Conservation (phyloP, 805 yeast species). For the Zygosaccharomyces kombuchaensis region DNA sequence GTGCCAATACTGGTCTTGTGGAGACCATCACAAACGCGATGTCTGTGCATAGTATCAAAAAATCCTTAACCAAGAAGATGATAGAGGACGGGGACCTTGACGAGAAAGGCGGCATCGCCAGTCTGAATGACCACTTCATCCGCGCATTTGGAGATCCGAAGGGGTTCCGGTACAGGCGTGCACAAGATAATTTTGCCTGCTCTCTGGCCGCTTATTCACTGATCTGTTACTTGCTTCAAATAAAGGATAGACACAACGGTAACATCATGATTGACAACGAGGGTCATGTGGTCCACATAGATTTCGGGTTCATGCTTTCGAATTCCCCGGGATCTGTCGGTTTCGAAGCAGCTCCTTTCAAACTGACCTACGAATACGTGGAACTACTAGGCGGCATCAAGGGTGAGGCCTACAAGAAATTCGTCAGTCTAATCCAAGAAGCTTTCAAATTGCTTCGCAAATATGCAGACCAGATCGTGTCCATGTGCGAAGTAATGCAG, state of each 20-base stretch:
- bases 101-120: constrained; percentile 61
- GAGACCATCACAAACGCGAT: constrained; percentile 95
- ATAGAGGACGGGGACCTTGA: constrained; percentile 57
- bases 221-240: constrained; percentile 82
- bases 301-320: constrained; percentile 88
- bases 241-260: constrained; percentile 96
- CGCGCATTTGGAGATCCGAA: constrained; percentile 67
- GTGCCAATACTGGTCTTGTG: constrained; percentile 85
- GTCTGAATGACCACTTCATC: constrained; percentile 73
- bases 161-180: constrained; percentile 55
- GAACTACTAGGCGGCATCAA: constrained; percentile 81
- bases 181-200: constrained; percentile 79
- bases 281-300: constrained; percentile 93
- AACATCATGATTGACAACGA: constrained; percentile 94
- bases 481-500: constrained; percentile 91
- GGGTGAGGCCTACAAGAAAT: constrained; percentile 55
- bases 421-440: constrained; percentile 58
- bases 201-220: constrained; percentile 91
- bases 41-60: constrained; percentile 90
- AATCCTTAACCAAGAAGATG: constrained; percentile 77
- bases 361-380: constrained; percentile 82
- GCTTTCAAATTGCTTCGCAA: constrained; percentile 73
- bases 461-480: constrained; percentile 67
- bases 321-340: constrained; percentile 97
- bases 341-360: constrained; percentile 96